These are phyloP conservation scores for Microcyclospora pomicola DNA, from an alignment of 2,329 filamentous ascomycete species.

Conservation along the genomic window DNA sequence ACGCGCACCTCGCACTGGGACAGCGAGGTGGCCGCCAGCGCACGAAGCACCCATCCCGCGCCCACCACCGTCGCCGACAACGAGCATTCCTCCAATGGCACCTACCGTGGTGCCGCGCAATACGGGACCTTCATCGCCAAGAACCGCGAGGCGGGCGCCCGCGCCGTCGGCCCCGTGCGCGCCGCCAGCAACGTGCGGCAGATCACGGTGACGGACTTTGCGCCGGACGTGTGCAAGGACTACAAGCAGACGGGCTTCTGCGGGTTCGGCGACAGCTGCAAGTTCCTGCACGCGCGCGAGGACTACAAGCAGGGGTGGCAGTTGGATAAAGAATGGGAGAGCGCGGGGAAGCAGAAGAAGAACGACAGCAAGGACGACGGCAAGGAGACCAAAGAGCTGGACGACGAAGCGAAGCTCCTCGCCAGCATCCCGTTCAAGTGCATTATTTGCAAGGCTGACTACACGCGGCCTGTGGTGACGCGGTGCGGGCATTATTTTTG, in stretches of 20 bases:
- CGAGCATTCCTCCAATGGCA: constrained; percentile 38
- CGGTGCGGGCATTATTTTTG: constrained; percentile 96
- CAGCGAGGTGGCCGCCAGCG: constrained; percentile 46
- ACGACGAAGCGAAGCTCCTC: constrained; percentile 55
- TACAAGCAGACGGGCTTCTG: constrained; percentile 69
- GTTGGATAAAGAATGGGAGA: constrained; percentile 88
- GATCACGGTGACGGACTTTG: constrained; percentile 80
- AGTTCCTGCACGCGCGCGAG: constrained; percentile 61
- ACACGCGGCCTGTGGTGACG: constrained; percentile 69
- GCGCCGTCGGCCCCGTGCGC: constrained; percentile 70
- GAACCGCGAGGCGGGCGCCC: constrained; percentile 55
- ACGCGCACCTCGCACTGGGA: constrained; percentile 86
- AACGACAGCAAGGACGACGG: constrained; percentile 41
- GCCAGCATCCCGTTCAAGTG: constrained; percentile 83
- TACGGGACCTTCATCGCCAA: constrained; percentile 64
- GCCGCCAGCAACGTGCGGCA: constrained; percentile 80
- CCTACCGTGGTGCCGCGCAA: constrained; percentile 62
- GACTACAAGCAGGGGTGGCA: constrained; percentile 91
- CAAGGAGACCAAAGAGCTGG: constrained; percentile 33
- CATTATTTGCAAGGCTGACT: constrained; percentile 68
- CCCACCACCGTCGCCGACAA: constrained; percentile 9
- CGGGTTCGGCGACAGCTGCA: constrained; percentile 67
- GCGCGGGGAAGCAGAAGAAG: constrained; percentile 53
- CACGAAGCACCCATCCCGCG: constrained; percentile 3
- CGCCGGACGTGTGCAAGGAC: constrained; percentile 90